These are phyloP conservation scores for Monosporascus sp. DNA, from an alignment of 2,329 filamentous ascomycete species.

Conservation along the genomic window DNA sequence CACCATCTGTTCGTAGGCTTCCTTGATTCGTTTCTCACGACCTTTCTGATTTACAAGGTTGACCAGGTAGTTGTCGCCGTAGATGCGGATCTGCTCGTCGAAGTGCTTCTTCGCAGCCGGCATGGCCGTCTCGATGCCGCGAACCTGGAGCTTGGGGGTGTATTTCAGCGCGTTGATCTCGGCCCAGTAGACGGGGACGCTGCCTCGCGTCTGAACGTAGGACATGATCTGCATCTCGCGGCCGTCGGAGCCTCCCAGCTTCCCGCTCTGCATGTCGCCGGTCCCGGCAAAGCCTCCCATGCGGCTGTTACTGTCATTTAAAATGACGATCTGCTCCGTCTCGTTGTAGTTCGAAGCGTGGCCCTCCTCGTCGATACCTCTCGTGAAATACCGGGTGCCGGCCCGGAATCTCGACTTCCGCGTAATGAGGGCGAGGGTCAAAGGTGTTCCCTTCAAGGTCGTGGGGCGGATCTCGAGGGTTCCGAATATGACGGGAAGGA, in stretches of 20 bases:
- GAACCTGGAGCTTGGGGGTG: conserved; percentile 82
- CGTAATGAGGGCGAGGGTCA: conserved; percentile 85
- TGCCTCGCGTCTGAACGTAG: conserved; percentile 94
- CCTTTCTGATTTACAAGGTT: conserved; percentile 97
- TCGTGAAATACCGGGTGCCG: conserved; percentile 90
- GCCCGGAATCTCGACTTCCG: conserved; percentile 81
- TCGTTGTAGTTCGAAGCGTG: conserved; percentile 99
- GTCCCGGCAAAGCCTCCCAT: conserved; percentile 77
- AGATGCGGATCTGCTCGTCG: conserved; percentile 84
- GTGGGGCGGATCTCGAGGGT: conserved; percentile 91
- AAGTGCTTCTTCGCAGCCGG: conserved; percentile 83
- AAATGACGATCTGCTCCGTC: conserved; percentile 85
- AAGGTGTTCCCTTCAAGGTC: conserved; percentile 73
- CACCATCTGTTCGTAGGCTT: conserved; percentile 89
- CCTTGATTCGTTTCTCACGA: conserved; percentile 82
- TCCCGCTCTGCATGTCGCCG: conserved; percentile 69
- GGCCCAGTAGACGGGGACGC: conserved; percentile 92
- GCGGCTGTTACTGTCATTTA: conserved; percentile 75
- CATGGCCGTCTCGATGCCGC: conserved; percentile 74
- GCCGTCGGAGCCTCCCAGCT: conserved; percentile 51
- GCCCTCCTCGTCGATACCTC: conserved; percentile 87
- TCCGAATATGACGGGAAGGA: conserved; percentile 91
- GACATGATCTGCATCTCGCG: conserved; percentile 85
- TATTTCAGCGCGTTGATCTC: conserved; percentile 93
- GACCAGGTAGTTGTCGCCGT: conserved; percentile 95